Evolutionary conservation across 1,284 basidiomycete genomes (phyloP).

Genomic region (Ceratobasidium sp.): DNA sequence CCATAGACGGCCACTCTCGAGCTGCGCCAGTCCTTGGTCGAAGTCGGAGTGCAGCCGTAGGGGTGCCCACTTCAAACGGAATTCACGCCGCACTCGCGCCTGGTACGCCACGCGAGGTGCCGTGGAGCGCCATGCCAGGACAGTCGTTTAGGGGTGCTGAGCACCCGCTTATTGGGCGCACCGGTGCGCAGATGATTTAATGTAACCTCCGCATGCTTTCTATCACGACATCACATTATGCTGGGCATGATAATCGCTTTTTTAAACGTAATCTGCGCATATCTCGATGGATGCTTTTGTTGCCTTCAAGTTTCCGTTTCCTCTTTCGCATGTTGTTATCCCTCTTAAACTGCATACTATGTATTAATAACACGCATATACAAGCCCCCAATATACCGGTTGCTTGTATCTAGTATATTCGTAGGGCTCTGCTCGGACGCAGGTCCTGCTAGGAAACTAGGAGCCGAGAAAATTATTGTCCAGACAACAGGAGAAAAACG

Average conservation of each 20-base stretch:
- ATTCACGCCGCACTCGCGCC: constrained; percentile 43
- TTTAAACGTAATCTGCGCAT: neutral
- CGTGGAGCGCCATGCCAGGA: constrained; percentile 66
- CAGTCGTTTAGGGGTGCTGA: constrained; percentile 50
- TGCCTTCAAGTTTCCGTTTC: neutral
- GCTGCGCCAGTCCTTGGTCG: constrained; percentile 64
- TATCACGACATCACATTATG: neutral
- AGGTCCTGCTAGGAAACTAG: too few species aligned
- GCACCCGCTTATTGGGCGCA: constrained; percentile 34
- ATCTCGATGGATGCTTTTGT: constrained; percentile 14
- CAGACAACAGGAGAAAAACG: neutral
- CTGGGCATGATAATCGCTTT: constrained; percentile 8
- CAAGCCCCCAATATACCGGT: neutral
- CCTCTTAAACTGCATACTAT: constrained; percentile 25
- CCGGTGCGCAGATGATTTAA: constrained; percentile 41
- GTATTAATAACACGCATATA: constrained; percentile 40
- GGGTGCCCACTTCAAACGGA: constrained; percentile 55
- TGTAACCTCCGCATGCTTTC: neutral
- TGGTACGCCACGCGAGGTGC: constrained; percentile 56
- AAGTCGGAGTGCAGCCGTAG: constrained; percentile 65
- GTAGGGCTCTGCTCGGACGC: neutral
- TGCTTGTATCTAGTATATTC: neutral
- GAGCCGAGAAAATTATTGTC: too few species aligned
- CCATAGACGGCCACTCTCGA: constrained; percentile 32
- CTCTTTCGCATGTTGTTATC: constrained; percentile 26